Conservation (phyloP, 2,329 filamentous ascomycete species). For the Harringtonia aguacate region DNA sequence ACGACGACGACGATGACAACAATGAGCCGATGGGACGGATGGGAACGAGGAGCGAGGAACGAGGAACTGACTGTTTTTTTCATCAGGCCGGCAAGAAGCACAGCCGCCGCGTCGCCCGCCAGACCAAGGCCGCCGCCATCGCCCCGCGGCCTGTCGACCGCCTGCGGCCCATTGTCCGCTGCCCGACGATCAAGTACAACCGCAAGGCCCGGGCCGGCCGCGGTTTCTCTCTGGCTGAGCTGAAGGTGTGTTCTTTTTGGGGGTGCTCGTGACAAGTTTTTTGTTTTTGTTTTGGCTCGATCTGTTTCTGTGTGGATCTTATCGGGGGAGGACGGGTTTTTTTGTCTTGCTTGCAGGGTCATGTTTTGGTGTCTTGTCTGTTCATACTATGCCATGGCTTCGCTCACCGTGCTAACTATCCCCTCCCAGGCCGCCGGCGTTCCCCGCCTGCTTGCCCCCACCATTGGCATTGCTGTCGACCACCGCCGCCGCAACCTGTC, state of each 20-base stretch:
- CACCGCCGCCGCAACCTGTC: slow-evolving; percentile 93
- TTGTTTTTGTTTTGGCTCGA: not conserved
- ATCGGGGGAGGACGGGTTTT: no score
- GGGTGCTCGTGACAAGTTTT: not conserved
- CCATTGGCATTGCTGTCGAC: slow-evolving; percentile 96
- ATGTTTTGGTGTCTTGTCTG: no score
- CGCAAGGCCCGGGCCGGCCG: slow-evolving; percentile 91
- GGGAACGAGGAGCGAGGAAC: not conserved
- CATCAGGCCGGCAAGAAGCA: slow-evolving; percentile 97
- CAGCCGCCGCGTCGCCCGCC: slow-evolving; percentile 80
- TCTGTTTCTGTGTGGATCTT: no score
- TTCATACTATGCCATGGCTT: no score
- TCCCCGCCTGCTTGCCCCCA: slow-evolving; percentile 84
- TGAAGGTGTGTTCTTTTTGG: slow-evolving; percentile 62
- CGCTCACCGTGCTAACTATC: not conserved
- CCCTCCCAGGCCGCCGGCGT: slow-evolving; percentile 77
- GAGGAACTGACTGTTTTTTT: slow-evolving; percentile 7
- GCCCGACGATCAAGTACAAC: slow-evolving; percentile 99
- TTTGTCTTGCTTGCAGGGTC: no score
- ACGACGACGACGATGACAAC: not conserved
- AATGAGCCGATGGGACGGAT: not conserved
- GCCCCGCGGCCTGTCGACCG: slow-evolving; percentile 96
- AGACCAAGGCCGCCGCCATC: slow-evolving; percentile 88
- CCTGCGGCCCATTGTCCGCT: slow-evolving; percentile 91
- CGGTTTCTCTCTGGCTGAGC: slow-evolving; percentile 94